A percentile compares a stretch with the other conserved stretches of the same genome.
These are phyloP conservation scores for Zymoseptoria tritici DNA, from an alignment of 2,329 filamentous ascomycete genomes.

Conservation along the genomic window DNA sequence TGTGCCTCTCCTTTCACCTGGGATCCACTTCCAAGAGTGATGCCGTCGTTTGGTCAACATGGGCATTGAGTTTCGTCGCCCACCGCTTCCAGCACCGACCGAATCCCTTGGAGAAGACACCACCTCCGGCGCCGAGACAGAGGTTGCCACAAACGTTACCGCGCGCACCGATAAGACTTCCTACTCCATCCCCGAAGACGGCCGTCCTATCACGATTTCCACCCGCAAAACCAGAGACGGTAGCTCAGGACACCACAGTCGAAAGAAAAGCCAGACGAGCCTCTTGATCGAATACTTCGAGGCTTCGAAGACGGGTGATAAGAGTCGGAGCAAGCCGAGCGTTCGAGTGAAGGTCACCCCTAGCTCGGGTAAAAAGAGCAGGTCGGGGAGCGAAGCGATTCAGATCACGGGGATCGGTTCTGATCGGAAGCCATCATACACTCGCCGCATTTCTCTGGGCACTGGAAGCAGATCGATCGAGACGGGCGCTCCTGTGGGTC, in stretches of 20 bases:
- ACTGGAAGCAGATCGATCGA: slow-evolving; percentile 35
- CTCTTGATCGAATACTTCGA: slow-evolving; percentile 94
- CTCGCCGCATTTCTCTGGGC: slow-evolving; percentile 58
- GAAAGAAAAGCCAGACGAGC: slow-evolving; percentile 70
- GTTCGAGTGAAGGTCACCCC: slow-evolving; percentile 76
- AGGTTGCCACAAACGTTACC: slow-evolving; percentile 61
- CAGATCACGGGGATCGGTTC: slow-evolving; percentile 78
- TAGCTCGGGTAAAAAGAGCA: slow-evolving; percentile 53
- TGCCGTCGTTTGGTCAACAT: slow-evolving; percentile 21
- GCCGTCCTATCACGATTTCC: slow-evolving; percentile 84
- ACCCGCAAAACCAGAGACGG: slow-evolving; percentile 55
- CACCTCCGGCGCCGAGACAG: slow-evolving; percentile 38
- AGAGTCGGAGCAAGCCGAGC: slow-evolving; percentile 65
- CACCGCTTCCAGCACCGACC: slow-evolving; percentile 70
- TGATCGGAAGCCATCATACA: slow-evolving; percentile 63
- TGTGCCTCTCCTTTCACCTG: neutral
- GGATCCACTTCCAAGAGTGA: neutral
- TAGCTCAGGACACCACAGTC: slow-evolving; percentile 46
- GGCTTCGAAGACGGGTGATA: slow-evolving; percentile 59
- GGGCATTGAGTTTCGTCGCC: slow-evolving; percentile 38
- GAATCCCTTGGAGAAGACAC: slow-evolving; percentile 53
- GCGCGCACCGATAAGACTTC: slow-evolving; percentile 61
- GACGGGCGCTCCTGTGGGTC: slow-evolving; percentile 18
- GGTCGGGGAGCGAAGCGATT: slow-evolving; percentile 61
- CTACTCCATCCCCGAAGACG: slow-evolving; percentile 77